Percentiles rank a stretch among this genome's conserved stretches.
Conservation (phyloP, 2,329 filamentous ascomycete species). For the Aspergillus candidus region DNA sequence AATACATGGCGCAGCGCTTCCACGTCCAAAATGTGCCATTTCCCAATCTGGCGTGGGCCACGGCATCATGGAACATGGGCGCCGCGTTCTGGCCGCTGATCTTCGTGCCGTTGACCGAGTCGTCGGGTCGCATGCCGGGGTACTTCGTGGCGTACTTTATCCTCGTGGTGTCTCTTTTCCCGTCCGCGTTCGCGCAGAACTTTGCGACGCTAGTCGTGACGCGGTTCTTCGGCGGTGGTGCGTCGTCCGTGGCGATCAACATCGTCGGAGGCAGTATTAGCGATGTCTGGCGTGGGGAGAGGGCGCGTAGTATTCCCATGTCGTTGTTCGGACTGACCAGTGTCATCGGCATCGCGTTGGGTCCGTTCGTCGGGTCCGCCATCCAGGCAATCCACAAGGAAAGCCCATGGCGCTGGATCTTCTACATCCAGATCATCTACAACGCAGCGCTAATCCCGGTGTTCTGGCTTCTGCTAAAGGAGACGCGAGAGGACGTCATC, state of each 20-base stretch:
- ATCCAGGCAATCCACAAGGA: conserved; percentile 31
- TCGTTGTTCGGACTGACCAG: conserved; percentile 41
- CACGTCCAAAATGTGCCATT: conserved; percentile 31
- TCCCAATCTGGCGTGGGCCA: conserved; percentile 31
- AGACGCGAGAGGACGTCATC: conserved; percentile 40
- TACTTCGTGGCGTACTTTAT: conserved; percentile 40
- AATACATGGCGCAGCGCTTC: conserved; percentile 26
- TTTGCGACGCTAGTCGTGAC: conserved; percentile 42
- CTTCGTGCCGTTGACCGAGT: conserved; percentile 35
- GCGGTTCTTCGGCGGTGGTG: conserved; percentile 41
- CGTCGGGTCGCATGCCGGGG: conserved; percentile 40
- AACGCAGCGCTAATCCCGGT: conserved; percentile 38
- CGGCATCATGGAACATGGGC: conserved; percentile 33
- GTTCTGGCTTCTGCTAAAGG: conserved; percentile 37
- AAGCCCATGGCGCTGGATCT: conserved; percentile 42
- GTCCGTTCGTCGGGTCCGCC: conserved; percentile 40
- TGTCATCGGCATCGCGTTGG: conserved; percentile 40
- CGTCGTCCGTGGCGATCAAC: conserved; percentile 40
- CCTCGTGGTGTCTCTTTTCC: conserved; percentile 38
- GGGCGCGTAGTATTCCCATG: conserved; percentile 38
- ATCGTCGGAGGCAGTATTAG: conserved; percentile 33
- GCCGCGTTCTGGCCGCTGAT: conserved; percentile 35
- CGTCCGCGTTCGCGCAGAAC: conserved; percentile 40
- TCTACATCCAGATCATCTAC: conserved; percentile 41
- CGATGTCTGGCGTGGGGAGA: conserved; percentile 33